Conservation (phyloP, 2,329 filamentous ascomycete genomes). For the Pseudogymnoascus pannorum region DNA sequence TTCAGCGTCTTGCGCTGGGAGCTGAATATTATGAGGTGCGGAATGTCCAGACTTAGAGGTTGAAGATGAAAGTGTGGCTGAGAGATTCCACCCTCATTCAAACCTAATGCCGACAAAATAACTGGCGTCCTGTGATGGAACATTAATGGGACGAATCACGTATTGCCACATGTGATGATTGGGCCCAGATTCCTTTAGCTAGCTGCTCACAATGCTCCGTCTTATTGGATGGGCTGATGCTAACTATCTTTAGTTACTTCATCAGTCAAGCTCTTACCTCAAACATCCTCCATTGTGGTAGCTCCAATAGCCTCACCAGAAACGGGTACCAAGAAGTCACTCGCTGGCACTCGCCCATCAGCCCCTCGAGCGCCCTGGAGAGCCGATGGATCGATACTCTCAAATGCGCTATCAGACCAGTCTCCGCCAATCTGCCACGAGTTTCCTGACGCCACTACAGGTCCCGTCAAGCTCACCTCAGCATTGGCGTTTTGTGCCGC, state of each 20-base stretch:
- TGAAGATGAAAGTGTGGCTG: neutral
- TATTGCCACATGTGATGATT: too few relatives aligned
- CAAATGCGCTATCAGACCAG: slow-evolving; percentile 35
- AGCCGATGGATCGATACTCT: slow-evolving; percentile 30
- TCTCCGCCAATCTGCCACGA: slow-evolving; percentile 35
- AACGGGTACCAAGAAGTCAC: slow-evolving; percentile 36
- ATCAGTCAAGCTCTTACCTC: neutral
- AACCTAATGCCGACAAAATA: neutral
- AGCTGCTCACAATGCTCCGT: too few relatives aligned
- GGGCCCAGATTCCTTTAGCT: too few relatives aligned
- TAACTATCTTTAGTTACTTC: too few relatives aligned
- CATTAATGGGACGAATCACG: neutral
- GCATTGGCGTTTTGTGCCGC: slow-evolving; percentile 30
- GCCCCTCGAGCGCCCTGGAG: slow-evolving; percentile 33
- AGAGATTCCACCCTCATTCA: neutral
- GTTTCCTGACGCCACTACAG: slow-evolving; percentile 31
- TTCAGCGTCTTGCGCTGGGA: neutral
- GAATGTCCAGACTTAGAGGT: neutral
- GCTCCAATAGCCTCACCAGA: slow-evolving; percentile 34
- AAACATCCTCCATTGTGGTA: slow-evolving; percentile 25
- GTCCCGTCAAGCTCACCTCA: slow-evolving; percentile 24
- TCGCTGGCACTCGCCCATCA: slow-evolving; percentile 34
- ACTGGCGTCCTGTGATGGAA: neutral
- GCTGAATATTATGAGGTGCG: too few relatives aligned
- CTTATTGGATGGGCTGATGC: too few relatives aligned